phyloP scores from a whole-genome alignment of 305 asterid species.

The Solanum hybrid region DNA sequence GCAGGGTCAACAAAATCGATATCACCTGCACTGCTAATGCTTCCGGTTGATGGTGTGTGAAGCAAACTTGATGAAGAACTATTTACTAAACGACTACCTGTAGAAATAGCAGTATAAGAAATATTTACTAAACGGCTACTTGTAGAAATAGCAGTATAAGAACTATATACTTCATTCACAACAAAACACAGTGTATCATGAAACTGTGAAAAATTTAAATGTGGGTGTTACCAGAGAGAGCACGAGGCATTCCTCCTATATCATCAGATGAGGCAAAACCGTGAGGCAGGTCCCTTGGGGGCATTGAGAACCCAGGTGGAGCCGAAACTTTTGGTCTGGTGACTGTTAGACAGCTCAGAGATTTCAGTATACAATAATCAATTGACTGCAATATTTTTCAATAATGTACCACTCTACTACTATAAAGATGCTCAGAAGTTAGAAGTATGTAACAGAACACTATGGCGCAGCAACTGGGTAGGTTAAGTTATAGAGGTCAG shows the following conservation, averaged over 20 bases:
- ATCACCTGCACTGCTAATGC: slow-evolving; percentile 25
- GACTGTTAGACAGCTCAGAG: slow-evolving; percentile 27
- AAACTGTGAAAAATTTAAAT: neutral
- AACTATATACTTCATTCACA: neutral
- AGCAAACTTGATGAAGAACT: slow-evolving; percentile 25
- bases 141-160: slow-evolving; percentile 15
- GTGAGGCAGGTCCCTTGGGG: slow-evolving; percentile 73
- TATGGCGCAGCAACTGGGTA: neutral
- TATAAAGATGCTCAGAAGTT: neutral
- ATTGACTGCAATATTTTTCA: neutral
- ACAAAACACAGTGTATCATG: neutral
- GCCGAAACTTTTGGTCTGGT: slow-evolving; percentile 51
- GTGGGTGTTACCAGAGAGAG: slow-evolving; percentile 49
- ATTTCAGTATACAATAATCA: neutral
- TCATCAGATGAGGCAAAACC: slow-evolving; percentile 61
- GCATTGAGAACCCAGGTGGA: slow-evolving; percentile 76
- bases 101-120: neutral
- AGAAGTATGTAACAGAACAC: neutral
- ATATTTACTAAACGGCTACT: slow-evolving; percentile 37
- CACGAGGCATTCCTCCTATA: slow-evolving; percentile 27
- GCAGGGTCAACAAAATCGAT: slow-evolving; percentile 51
- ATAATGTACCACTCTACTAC: neutral
- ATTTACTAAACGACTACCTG: slow-evolving; percentile 50
- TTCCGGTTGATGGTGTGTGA: slow-evolving; percentile 34
- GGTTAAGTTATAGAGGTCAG: neutral